Conservation (phyloP, 108 stramenopile genomes). For the Nannochloropsis salina region DNA sequence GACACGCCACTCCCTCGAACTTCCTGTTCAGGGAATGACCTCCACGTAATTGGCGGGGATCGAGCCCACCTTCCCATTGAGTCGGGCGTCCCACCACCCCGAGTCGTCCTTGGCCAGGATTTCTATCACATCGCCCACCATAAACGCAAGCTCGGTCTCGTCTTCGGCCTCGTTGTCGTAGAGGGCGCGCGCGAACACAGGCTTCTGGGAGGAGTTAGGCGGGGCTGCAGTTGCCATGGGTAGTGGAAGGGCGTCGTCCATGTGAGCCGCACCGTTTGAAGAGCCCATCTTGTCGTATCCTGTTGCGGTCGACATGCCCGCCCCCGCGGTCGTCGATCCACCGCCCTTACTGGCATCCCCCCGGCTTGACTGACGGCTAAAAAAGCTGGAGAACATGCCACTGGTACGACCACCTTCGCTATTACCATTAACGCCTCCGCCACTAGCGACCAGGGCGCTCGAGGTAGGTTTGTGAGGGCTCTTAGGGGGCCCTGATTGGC, state of each 20-base stretch:
- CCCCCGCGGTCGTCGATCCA: not conserved
- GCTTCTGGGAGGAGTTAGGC: not conserved
- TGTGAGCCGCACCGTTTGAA: not conserved
- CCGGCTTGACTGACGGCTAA: not conserved
- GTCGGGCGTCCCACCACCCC: not conserved
- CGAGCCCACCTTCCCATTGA: slow-evolving; percentile 13
- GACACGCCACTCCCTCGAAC: too few relatives aligned
- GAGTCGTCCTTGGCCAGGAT: slow-evolving; percentile 17
- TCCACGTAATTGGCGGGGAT: slow-evolving; percentile 8
- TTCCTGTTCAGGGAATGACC: not conserved
- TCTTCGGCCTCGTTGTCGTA: not conserved
- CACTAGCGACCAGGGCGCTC: not conserved
- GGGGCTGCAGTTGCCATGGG: not conserved
- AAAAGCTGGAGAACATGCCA: not conserved
- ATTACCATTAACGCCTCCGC: not conserved
- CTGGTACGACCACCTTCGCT: not conserved
- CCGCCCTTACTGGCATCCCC: not conserved
- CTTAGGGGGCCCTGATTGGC: not conserved
- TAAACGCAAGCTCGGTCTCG: not conserved
- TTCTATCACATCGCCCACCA: not conserved
- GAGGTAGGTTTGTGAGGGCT: not conserved
- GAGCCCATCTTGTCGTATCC: slow-evolving; percentile 5
- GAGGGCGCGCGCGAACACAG: not conserved
- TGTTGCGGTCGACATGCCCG: not conserved
- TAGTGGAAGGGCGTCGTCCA: not conserved